phyloP scores from a whole-genome alignment of 306 rosid genomes.

The Cotoneaster glaucophyllus region DNA sequence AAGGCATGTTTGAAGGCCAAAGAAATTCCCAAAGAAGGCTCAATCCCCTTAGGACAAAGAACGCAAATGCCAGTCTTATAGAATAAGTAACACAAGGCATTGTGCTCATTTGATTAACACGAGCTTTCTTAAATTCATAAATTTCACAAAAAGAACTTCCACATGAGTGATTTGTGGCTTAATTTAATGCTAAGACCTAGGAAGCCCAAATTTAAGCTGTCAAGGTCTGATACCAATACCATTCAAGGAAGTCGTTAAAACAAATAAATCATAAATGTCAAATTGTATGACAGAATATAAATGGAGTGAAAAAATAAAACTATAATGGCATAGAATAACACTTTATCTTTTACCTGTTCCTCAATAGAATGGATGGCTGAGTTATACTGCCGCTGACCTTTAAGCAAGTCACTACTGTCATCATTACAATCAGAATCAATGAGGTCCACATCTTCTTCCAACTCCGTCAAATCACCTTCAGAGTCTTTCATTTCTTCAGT shows the following conservation, averaged over 20 bases:
- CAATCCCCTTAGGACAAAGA: background rate
- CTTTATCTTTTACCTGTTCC: conserved; percentile 56
- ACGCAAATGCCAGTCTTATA: background rate
- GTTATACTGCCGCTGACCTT: conserved; percentile 97
- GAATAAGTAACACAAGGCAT: background rate
- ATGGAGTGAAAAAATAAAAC: background rate
- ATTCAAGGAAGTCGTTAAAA: background rate
- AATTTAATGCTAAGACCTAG: background rate
- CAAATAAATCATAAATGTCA: background rate
- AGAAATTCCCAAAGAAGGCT: conserved; percentile 1
- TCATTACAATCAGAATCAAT: conserved; percentile 69
- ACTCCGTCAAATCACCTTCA: conserved; percentile 69
- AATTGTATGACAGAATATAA: background rate
- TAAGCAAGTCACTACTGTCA: conserved; percentile 83
- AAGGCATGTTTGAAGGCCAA: background rate
- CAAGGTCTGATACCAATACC: background rate
- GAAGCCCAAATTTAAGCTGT: background rate
- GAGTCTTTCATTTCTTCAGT: conserved; percentile 73
- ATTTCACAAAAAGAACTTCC: background rate
- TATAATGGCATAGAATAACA: background rate
- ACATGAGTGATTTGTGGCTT: background rate
- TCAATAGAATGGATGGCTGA: conserved; percentile 96
- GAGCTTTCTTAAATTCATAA: background rate
- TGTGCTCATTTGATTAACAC: background rate
- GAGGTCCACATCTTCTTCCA: conserved; percentile 70